Base-by-base conservation (phyloP, 2,329 filamentous ascomycete genomes). In the Leptosphaerulina australis region DNA sequence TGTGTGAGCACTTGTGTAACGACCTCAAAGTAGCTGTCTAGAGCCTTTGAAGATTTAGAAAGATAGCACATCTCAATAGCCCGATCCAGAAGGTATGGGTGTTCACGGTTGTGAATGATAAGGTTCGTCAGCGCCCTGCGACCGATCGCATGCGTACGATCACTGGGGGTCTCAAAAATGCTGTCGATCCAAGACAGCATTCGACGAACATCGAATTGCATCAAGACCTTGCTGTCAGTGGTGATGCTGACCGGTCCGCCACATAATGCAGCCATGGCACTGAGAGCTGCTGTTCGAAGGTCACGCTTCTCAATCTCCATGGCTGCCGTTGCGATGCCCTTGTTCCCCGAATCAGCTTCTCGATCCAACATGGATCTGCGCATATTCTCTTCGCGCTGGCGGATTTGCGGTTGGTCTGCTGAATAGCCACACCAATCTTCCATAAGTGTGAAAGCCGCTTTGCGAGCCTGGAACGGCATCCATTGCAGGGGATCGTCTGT, bases 361-460 rank as follows among this genome's bases (percentile, higher is more conserved):
- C 91, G 88, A 43, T 93, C 86, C 26, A 96, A 86, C 59, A 94
- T 81, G 2, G 89, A 90, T 60, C 92, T 88, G 33, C 90, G 83
- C 87, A 97, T 95, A 26, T 84, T 88, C 55, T 96, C 88, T 72
- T 97, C 92, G 54, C 91, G 83, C 50, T 87, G 86, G 4, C 87
- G 84, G 30, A 96, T 89, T 58, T 95, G 89, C 11, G 77, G 80
- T 68, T 95, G 91, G 58, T 97, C 96, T 0, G 92, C 91, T 6
- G 92, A 96, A 70, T 95, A 97, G 2, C 94, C 94, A 69, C 94
- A 99, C 95, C 95, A 99, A 59, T 97, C 93, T 73, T 99, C 94
- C 92, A 99, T 97, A 37, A 99, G 77, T 0, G 92, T 87, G 68
- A 99, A 99, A 0, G 93, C 89, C 4, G 94, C 97, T 69, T 97